Percentiles rank a stretch among this genome's conserved stretches.
Conservation (phyloP, 1,139 yeast species). For the Pichia sp. region DNA sequence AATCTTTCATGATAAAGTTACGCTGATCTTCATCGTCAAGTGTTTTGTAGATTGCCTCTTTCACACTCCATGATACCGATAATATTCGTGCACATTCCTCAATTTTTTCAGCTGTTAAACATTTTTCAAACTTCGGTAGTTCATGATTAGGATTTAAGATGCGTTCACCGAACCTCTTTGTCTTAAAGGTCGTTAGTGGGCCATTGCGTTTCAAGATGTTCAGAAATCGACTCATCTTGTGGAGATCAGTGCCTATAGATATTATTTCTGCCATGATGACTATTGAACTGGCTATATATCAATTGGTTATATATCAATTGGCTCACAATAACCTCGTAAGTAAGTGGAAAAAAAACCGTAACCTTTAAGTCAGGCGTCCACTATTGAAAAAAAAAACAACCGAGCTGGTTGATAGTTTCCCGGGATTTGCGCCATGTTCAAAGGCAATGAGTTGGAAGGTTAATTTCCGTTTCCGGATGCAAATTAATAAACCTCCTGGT, state of each 20-base stretch:
- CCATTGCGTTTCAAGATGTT: slow-evolving; percentile 38
- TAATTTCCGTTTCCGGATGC: not conserved
- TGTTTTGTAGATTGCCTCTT: slow-evolving; percentile 71
- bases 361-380: slow-evolving; percentile 34
- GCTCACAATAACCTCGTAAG: not conserved
- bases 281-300: too few species aligned
- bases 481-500: not conserved
- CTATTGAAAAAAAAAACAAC: not conserved
- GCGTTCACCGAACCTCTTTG: slow-evolving; percentile 43
- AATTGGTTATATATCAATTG: not conserved
- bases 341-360: not conserved
- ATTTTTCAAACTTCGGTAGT: slow-evolving; percentile 36
- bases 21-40: slow-evolving; percentile 48
- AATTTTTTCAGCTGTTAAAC: slow-evolving; percentile 21
- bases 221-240: slow-evolving; percentile 48
- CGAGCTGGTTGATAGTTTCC: slow-evolving; percentile 1
- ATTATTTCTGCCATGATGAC: slow-evolving; percentile 28
- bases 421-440: not conserved
- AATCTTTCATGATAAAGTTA: slow-evolving; percentile 51
- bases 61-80: slow-evolving; percentile 63
- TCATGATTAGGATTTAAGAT: slow-evolving; percentile 51
- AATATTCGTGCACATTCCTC: slow-evolving; percentile 37
- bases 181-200: slow-evolving; percentile 27
- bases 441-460: not conserved
- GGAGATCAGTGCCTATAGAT: slow-evolving; percentile 66